Percentiles rank a stretch among this genome's conserved stretches.
Conservation (phyloP, 495 filamentous ascomycete species). For the Rhypophila decipiens region DNA sequence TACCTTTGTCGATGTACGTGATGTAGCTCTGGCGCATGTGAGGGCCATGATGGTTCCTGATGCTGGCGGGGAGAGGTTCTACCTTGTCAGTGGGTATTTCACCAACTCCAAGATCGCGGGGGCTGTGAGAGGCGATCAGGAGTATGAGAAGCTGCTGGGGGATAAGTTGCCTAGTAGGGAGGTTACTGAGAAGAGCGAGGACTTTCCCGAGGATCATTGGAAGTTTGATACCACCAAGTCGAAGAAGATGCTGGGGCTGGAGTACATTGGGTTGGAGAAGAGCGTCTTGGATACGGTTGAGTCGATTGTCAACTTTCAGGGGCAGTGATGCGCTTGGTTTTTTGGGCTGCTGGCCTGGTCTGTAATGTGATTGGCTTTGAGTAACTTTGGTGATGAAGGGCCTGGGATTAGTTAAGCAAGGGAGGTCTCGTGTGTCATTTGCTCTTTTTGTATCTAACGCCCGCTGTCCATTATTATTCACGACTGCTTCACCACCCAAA, state of each 20-base stretch:
- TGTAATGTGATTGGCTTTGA: too few species aligned
- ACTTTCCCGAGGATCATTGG: constrained; percentile 33
- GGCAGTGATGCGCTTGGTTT: too few species aligned
- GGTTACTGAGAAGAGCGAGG: constrained; percentile 20
- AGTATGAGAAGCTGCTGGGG: constrained; percentile 21
- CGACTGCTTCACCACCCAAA: too few species aligned
- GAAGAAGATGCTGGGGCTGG: constrained; percentile 27
- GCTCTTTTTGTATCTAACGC: too few species aligned
- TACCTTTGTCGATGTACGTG: constrained; percentile 43
- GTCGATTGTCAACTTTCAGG: constrained; percentile 16
- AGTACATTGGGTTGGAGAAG: constrained; percentile 31
- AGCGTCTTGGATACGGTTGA: constrained; percentile 34
- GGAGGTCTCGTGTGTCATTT: too few species aligned
- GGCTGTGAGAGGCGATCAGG: constrained; percentile 19
- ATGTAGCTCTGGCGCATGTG: constrained; percentile 40
- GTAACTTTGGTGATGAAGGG: neutral
- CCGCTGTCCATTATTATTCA: too few species aligned
- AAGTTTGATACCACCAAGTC: constrained; percentile 31
- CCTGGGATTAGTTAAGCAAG: too few species aligned
- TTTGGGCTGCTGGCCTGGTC: too few species aligned
- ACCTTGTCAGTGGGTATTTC: constrained; percentile 36
- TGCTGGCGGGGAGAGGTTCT: constrained; percentile 39
- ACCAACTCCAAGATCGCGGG: constrained; percentile 34
- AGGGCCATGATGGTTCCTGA: constrained; percentile 30
- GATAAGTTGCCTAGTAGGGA: constrained; percentile 20